Conservation (phyloP, 2,329 filamentous ascomycete genomes). For the Sclerotinia glacialis region DNA sequence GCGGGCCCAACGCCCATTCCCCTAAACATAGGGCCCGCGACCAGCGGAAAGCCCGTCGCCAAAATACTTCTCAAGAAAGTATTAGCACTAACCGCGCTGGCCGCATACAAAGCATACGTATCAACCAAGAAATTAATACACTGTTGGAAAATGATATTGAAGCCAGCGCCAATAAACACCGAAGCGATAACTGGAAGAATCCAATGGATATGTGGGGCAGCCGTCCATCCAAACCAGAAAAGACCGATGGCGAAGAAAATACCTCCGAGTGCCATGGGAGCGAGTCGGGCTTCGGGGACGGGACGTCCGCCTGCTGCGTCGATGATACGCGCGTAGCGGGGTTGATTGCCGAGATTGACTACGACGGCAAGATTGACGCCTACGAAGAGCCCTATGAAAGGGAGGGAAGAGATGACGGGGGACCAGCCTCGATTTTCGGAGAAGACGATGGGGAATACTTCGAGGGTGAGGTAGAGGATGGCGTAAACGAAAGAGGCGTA, state of each 20-base stretch:
- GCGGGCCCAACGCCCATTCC: slow-evolving; percentile 64
- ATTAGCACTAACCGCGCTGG: slow-evolving; percentile 47
- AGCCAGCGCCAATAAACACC: slow-evolving; percentile 35
- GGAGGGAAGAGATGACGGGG: slow-evolving; percentile 56
- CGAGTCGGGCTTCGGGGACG: slow-evolving; percentile 47
- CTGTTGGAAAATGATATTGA: slow-evolving; percentile 39
- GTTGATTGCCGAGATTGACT: slow-evolving; percentile 43
- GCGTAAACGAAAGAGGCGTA: slow-evolving; percentile 72
- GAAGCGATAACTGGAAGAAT: slow-evolving; percentile 20
- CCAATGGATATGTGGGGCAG: slow-evolving; percentile 29
- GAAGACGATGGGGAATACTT: slow-evolving; percentile 63
- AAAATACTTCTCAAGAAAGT: slow-evolving; percentile 46
- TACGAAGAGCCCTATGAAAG: slow-evolving; percentile 52
- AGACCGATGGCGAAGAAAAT: slow-evolving; percentile 36
- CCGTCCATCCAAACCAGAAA: slow-evolving; percentile 38
- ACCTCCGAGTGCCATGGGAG: slow-evolving; percentile 46
- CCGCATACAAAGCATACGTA: slow-evolving; percentile 49
- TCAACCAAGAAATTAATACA: slow-evolving; percentile 41
- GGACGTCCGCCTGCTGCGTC: slow-evolving; percentile 42
- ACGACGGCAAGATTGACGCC: slow-evolving; percentile 50
- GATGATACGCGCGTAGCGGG: slow-evolving; percentile 32
- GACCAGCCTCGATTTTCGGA: slow-evolving; percentile 57
- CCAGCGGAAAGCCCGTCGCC: slow-evolving; percentile 48
- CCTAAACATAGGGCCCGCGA: slow-evolving; percentile 52
- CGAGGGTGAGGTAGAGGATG: slow-evolving; percentile 61